Evolutionary conservation across 2,329 filamentous ascomycete genomes (phyloP).

Genomic region (Cordyceps tenuipes): DNA sequence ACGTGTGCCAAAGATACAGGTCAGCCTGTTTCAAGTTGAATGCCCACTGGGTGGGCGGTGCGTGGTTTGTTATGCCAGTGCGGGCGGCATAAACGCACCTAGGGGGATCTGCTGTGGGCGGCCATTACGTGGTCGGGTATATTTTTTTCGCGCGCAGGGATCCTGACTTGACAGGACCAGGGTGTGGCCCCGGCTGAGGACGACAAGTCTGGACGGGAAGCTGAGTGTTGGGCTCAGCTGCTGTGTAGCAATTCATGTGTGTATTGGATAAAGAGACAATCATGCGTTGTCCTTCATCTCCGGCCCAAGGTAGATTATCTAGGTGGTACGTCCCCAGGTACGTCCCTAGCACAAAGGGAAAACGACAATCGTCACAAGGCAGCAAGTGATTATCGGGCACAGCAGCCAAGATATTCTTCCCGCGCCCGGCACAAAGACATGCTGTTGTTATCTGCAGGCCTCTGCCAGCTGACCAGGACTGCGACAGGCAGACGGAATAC

Average conservation of each 20-base stretch:
- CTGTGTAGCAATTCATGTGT: background rate
- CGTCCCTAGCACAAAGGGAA: background rate
- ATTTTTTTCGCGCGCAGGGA: background rate
- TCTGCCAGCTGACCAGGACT: too few species aligned
- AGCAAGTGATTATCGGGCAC: too few species aligned
- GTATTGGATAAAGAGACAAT: background rate
- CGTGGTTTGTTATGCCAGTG: background rate
- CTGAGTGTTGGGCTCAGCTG: background rate
- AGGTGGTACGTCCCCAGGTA: background rate
- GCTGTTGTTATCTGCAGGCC: too few species aligned
- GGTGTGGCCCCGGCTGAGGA: too few species aligned
- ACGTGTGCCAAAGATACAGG: background rate
- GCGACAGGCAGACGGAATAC: too few species aligned
- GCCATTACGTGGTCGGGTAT: background rate
- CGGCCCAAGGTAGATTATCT: background rate
- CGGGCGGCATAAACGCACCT: background rate
- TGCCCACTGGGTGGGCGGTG: too few species aligned
- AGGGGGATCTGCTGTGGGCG: background rate
- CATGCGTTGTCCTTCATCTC: background rate
- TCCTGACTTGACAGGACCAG: background rate
- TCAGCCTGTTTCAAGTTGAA: background rate
- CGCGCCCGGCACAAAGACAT: too few species aligned
- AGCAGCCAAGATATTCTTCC: too few species aligned
- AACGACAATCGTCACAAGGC: background rate
- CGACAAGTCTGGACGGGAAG: too few species aligned